phyloP scores from a whole-genome alignment of 164 flowering plant genomes.

The Piper longum region DNA sequence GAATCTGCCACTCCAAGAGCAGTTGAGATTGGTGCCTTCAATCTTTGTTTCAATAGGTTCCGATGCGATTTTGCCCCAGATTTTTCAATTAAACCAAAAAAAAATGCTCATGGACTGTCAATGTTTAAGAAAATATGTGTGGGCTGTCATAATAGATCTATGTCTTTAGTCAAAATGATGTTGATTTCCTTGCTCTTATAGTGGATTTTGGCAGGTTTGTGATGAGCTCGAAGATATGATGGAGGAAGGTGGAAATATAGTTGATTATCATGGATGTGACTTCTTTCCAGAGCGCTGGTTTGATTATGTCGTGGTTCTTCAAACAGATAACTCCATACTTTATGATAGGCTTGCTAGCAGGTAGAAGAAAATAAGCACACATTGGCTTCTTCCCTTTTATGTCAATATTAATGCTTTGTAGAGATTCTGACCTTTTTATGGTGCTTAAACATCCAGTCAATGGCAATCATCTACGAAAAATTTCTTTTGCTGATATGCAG shows the following conservation, averaged over 20 bases:
- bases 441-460: too few species aligned
- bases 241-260: constrained; percentile 88
- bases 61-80: too few species aligned
- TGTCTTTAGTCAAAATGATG: neutral
- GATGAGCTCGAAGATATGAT: constrained; percentile 88
- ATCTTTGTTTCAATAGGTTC: too few species aligned
- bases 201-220: constrained; percentile 43
- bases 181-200: neutral
- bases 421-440: neutral
- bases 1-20: too few species aligned
- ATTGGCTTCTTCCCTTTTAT: neutral
- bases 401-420: neutral
- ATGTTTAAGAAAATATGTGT: too few species aligned
- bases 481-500: too few species aligned
- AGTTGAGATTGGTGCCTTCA: too few species aligned
- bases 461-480: too few species aligned
- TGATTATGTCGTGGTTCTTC: constrained; percentile 86
- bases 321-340: constrained; percentile 65
- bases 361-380: constrained; percentile 14
- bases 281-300: constrained; percentile 98
- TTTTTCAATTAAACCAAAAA: too few species aligned
- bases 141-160: too few species aligned
- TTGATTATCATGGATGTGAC: constrained; percentile 93
- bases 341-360: constrained; percentile 72
- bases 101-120: too few species aligned